Conservation (phyloP, 2,329 filamentous ascomycete genomes). For the Colletotrichum sp. region DNA sequence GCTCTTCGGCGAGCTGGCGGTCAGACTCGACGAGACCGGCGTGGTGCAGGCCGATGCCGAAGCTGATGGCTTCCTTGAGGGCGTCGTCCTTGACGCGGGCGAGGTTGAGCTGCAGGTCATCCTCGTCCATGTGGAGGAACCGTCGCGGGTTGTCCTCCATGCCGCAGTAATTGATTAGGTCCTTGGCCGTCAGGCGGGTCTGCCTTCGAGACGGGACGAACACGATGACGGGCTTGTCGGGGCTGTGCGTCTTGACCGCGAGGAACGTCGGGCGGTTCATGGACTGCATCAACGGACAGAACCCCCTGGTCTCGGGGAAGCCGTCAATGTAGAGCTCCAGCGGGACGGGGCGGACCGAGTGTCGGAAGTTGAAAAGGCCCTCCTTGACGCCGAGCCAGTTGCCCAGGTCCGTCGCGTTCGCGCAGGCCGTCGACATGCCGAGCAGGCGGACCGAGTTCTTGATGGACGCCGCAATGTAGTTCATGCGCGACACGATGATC, state of each 20-base stretch:
- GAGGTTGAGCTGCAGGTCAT: slow-evolving; percentile 89
- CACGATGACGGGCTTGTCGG: slow-evolving; percentile 96
- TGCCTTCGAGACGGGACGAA: slow-evolving; percentile 96
- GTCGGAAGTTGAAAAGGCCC: slow-evolving; percentile 94
- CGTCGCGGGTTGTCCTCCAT: slow-evolving; percentile 97
- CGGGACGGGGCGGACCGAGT: slow-evolving; percentile 95
- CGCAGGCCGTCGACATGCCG: slow-evolving; percentile 99
- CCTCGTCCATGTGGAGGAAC: slow-evolving; percentile 93
- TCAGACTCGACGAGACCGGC: slow-evolving; percentile 96
- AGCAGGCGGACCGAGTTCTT: slow-evolving; percentile 87
- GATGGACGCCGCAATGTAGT: slow-evolving; percentile 95
- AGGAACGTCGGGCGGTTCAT: slow-evolving; percentile 98
- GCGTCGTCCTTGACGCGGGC: slow-evolving; percentile 91
- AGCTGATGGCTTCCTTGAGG: slow-evolving; percentile 90
- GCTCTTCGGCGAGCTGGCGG: slow-evolving; percentile 87
- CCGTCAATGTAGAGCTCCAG: slow-evolving; percentile 97
- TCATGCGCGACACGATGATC: slow-evolving; percentile 95
- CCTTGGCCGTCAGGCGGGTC: slow-evolving; percentile 92
- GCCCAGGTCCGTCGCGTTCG: slow-evolving; percentile 90
- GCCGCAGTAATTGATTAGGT: slow-evolving; percentile 95
- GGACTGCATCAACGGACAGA: slow-evolving; percentile 97
- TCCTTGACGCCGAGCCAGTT: slow-evolving; percentile 98
- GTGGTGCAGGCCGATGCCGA: slow-evolving; percentile 96
- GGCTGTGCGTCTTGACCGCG: slow-evolving; percentile 95
- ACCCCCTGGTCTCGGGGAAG: slow-evolving; percentile 92